These are phyloP conservation scores for Naganishia vishniacii DNA, from an alignment of 768 basidiomycete species.

Conservation along the genomic window DNA sequence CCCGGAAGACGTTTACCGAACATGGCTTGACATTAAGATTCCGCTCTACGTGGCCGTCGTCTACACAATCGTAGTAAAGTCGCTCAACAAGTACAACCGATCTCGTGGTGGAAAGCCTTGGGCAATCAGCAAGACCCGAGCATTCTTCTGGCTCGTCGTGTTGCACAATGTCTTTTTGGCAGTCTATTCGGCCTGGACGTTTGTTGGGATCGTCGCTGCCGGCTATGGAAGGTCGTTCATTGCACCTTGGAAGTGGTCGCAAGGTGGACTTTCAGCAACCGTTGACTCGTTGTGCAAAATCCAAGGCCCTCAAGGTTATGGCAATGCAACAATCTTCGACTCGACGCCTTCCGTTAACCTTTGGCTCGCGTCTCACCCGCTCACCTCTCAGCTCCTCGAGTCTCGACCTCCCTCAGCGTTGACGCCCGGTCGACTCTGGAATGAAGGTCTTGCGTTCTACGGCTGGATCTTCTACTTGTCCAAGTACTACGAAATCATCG, in stretches of 20 bases:
- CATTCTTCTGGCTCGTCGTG: slow-evolving; percentile 31
- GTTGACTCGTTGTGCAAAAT: slow-evolving; percentile 27
- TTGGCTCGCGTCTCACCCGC: slow-evolving; percentile 22
- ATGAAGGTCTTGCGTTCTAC: slow-evolving; percentile 27
- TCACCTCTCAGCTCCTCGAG: slow-evolving; percentile 1
- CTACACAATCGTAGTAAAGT: slow-evolving; percentile 34
- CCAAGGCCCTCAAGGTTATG: slow-evolving; percentile 15
- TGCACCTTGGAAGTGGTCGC: slow-evolving; percentile 15
- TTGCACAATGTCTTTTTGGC: slow-evolving; percentile 38
- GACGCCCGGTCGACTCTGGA: slow-evolving; percentile 25
- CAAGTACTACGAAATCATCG: slow-evolving; percentile 33
- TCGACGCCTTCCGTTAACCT: background rate
- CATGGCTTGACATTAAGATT: slow-evolving; percentile 25
- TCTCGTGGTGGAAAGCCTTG: slow-evolving; percentile 30
- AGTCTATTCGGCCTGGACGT: slow-evolving; percentile 37
- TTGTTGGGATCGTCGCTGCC: slow-evolving; percentile 22
- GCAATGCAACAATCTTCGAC: slow-evolving; percentile 24
- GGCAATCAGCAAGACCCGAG: slow-evolving; percentile 22
- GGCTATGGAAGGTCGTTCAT: slow-evolving; percentile 19
- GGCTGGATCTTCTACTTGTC: slow-evolving; percentile 32
- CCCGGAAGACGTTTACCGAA: slow-evolving; percentile 21
- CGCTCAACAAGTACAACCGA: slow-evolving; percentile 31
- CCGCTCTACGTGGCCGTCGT: slow-evolving; percentile 33
- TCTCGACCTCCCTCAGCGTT: slow-evolving; percentile 7
- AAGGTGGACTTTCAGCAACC: slow-evolving; percentile 17